Percentiles rank a stretch among this genome's conserved stretches.
Conservation (phyloP, 441 rosid species). For the Aleurites moluccanus region DNA sequence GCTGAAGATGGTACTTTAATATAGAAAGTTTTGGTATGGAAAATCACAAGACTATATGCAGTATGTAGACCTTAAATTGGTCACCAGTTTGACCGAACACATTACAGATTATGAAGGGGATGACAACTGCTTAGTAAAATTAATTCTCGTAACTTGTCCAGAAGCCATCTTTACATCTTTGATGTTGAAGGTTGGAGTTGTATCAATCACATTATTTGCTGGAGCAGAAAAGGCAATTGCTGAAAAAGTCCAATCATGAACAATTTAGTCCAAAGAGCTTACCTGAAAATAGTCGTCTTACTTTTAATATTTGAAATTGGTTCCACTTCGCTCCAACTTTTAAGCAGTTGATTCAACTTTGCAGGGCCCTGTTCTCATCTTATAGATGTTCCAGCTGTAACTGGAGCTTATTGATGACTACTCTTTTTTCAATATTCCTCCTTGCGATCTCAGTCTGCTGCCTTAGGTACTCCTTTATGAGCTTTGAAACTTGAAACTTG, state of each 20-base stretch:
- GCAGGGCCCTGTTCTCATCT: slow-evolving; percentile 40
- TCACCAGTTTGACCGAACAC: background rate
- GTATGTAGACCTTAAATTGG: background rate
- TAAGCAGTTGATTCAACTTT: slow-evolving; percentile 25
- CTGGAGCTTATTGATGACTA: slow-evolving; percentile 35
- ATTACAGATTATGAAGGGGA: background rate
- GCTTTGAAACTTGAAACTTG: slow-evolving; percentile 32
- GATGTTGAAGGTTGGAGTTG: slow-evolving; percentile 1
- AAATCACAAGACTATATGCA: background rate
- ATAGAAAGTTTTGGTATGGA: background rate
- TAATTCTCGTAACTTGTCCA: background rate
- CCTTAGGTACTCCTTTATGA: slow-evolving; percentile 43
- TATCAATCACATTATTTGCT: background rate
- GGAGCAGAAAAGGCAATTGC: slow-evolving; percentile 23
- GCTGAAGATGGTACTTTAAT: background rate
- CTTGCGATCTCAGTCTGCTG: slow-evolving; percentile 47
- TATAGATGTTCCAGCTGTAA: slow-evolving; percentile 34
- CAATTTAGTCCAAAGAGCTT: slow-evolving; percentile 30
- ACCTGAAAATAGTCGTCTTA: slow-evolving; percentile 25
- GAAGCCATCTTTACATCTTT: background rate
- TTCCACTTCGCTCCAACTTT: slow-evolving; percentile 23
- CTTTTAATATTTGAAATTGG: slow-evolving; percentile 28
- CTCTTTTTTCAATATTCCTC: slow-evolving; percentile 49
- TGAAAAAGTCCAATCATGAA: background rate
- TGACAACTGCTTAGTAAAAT: background rate